Percentiles rank a stretch among this genome's conserved stretches.
Conservation (phyloP, 2,329 filamentous ascomycete species). For the Rhinocladiella similis region DNA sequence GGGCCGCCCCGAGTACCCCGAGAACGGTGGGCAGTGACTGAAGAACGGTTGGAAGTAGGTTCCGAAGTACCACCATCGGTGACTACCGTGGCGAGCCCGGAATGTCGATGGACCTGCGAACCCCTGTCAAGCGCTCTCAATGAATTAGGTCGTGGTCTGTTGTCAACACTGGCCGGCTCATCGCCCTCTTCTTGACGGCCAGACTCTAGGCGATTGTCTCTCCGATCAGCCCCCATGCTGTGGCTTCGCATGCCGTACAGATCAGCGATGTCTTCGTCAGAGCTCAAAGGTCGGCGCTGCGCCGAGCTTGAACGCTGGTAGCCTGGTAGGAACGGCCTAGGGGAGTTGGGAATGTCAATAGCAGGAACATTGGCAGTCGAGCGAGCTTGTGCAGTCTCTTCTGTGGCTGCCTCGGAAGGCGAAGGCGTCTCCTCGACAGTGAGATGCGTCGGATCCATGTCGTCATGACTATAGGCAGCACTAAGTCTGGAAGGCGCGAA, state of each 20-base stretch:
- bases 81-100: slow-evolving; percentile 15
- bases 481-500: slow-evolving; percentile 92
- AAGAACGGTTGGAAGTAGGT: slow-evolving; percentile 24
- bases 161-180: background rate
- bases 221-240: slow-evolving; percentile 41
- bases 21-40: slow-evolving; percentile 19
- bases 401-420: slow-evolving; percentile 38
- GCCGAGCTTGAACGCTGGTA: slow-evolving; percentile 49
- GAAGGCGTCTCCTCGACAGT: slow-evolving; percentile 31
- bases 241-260: slow-evolving; percentile 49
- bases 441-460: slow-evolving; percentile 35
- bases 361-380: slow-evolving; percentile 41
- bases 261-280: slow-evolving; percentile 45
- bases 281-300: slow-evolving; percentile 35
- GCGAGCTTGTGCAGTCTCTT: slow-evolving; percentile 36
- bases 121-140: slow-evolving; percentile 4
- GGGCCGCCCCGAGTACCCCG: slow-evolving; percentile 14
- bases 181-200: slow-evolving; percentile 9
- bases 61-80: slow-evolving; percentile 24
- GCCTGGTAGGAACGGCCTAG: slow-evolving; percentile 40
- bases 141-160: background rate
- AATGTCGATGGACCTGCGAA: slow-evolving; percentile 16
- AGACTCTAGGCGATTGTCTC: slow-evolving; percentile 15
- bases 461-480: slow-evolving; percentile 64
- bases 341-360: slow-evolving; percentile 52